A percentile compares a stretch with the other conserved stretches of the same genome.
These are phyloP conservation scores for Sugiyamaella castrensis DNA, from an alignment of 1,139 yeast species.

Conservation along the genomic window DNA sequence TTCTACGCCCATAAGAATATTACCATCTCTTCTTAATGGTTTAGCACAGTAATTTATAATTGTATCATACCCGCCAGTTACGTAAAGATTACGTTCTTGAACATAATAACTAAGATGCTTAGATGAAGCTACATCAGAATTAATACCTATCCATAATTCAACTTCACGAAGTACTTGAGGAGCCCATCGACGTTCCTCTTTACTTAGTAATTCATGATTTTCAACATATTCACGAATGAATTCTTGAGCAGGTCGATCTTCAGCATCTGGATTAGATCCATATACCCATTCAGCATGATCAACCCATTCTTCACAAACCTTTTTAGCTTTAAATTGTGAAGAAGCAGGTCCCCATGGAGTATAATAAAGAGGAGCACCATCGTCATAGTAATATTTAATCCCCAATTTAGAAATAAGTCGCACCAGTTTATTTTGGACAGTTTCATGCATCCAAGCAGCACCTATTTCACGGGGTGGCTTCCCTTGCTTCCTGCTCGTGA, in stretches of 20 bases:
- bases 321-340: conserved; percentile 40
- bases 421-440: conserved; percentile 60
- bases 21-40: conserved; percentile 39
- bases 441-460: conserved; percentile 85
- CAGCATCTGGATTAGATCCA: conserved; percentile 48
- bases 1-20: conserved; percentile 43
- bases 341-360: conserved; percentile 34
- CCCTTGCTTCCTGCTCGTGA: conserved; percentile 37
- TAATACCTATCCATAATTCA: conserved; percentile 75
- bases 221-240: conserved; percentile 49
- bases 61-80: conserved; percentile 55
- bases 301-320: conserved; percentile 56
- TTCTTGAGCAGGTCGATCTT: conserved; percentile 52
- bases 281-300: conserved; percentile 57
- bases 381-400: conserved; percentile 47
- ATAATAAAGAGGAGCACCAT: conserved; percentile 40
- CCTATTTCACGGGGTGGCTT: conserved; percentile 39
- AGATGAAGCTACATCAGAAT: conserved; percentile 61
- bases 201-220: conserved; percentile 46
- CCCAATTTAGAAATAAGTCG: conserved; percentile 49
- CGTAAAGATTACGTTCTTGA: conserved; percentile 69
- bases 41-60: conserved; percentile 47
- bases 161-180: conserved; percentile 53
- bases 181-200: conserved; percentile 50
- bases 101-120: conserved; percentile 59